Base-by-base conservation (phyloP, 2,329 filamentous ascomycete genomes). In the Lasiodiplodia hormozganensis region DNA sequence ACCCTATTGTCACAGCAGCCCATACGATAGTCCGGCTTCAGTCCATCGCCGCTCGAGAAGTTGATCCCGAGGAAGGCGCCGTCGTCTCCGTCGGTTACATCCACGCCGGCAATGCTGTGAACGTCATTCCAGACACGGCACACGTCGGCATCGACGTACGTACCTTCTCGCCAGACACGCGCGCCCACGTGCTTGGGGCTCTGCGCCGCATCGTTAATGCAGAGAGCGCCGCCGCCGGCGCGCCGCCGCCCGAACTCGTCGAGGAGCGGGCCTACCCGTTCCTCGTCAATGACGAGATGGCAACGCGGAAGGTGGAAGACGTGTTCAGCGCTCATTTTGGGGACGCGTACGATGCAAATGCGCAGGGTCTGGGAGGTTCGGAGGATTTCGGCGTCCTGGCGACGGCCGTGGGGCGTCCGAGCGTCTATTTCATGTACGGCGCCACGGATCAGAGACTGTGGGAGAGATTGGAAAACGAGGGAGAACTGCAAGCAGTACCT, bases 311-410 rank as follows among this genome's bases (percentile, higher is more conserved):
- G 11, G 75, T 89, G 0, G 81, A 82, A n/a, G 73, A 75, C 3
- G 76, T 78, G 0, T 89, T 88, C 70, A 69, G 71, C 0, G 70
- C 75, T 1, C 83, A 86, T 68, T 88, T 89, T 70, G 72, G 71
- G 11, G 62, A 70, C 69, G 74, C 70, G 2, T 82, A 82, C 49
- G 75, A 82, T 12, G 70, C 77, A 0, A 75, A 84, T 16, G 79
- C 80, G 18, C 74, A 81, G n/a, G 77, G 80, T 0, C 71, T 84
- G 0, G 76, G 79, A 3, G 85, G 82, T 0, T 85, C 82, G 54
- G 89, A 90, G 71, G 88, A 90, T 70, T 89, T 90, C 70, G 81
- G 83, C 0, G 84, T 85, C 28, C 73, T 90, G 54, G 88, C 82
- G 0, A 86, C 83, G 0, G 79, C 77, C 49, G 79, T 84, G 56